Evolutionary conservation across 345 rosid genomes (phyloP), one percentile per base, ranked within the genome.

Genomic region (Crucihimalaya himalaica): DNA sequence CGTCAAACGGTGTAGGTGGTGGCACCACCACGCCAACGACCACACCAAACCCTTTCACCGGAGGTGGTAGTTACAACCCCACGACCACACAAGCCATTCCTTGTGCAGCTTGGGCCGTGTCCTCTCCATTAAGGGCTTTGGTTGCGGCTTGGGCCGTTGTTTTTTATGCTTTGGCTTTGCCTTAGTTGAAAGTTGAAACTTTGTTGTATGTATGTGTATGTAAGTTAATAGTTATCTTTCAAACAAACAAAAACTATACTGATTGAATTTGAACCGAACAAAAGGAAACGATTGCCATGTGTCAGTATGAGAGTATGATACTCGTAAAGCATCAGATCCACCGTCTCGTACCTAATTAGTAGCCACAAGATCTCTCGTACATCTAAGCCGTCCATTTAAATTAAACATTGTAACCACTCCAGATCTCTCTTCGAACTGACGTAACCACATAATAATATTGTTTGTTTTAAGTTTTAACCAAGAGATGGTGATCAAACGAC

Each of bases 81-180:
- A 56, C 76, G 29, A 70, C 76, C 31, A 64, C 71, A 55, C 71
- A 70, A 56, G 62, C 80, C 27, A 50, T 63, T 57, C 71, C 80
- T 39, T 77, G 67, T 64, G 40, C 39, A 4, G 67, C 55, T 65
- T 71, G 61, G 76, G 68, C 56, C 54, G 21, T 64, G 19, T 70
- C 72, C 12, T 57, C 14, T 31, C 48, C 76, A 21, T 8, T 64
- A 29, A 10, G 51, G 39, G 55, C 54, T 47, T 56, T 56, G 14
- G 61, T 77, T 21, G 40, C 20, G 25, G 56, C 67, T 70, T 70
- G 80, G 71, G 43, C 72, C 54, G 23, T 57, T 63, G 13, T 48
- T 3, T 61, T 66, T 43, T 62, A 34, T 63, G 47, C 28, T 40
- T 64, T 54, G 43, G 59, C 63, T 46, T 63, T 48, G 46, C 58